Evolutionary conservation across 2,329 filamentous ascomycete species (phyloP), one percentile per base, ranked within the genome.

Genomic region (Dactylellina parvicollis): DNA sequence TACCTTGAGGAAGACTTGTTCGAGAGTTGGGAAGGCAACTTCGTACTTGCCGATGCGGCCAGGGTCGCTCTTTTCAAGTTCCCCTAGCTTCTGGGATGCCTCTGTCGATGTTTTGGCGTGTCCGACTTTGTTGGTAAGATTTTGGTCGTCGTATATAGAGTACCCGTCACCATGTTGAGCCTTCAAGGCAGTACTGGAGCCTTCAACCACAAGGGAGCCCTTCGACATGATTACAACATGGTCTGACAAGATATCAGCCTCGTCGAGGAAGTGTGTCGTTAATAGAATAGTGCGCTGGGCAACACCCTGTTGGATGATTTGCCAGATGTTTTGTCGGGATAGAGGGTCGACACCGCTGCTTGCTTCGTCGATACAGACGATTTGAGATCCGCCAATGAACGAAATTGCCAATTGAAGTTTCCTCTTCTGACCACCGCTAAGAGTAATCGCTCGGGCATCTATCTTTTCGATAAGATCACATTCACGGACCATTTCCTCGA

Each of bases 401-500:
- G 96, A 96, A 88, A 96, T 94, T 4, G 92, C 92, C 3, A 97
- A 84, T 80, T 97, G 93, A 7, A 96, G 84, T 80, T 97, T 97
- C 57, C 93, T 85, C 82, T 96, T 96, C 80, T 97, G 93, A 0
- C 93, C 93, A 12, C 93, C 93, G 1, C 92, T 96, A 0, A 97
- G 83, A 0, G 92, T 96, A 78, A 87, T 88, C 0, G 92, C 87
- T 73, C 85, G 84, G 0, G 92, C 90, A 32, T 87, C 86, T 40
- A 88, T 83, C 81, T 97, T 97, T 56, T 87, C 84, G 20, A 85
- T 85, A 1, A 97, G 85, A 79, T 96, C 94, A 75, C 95, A 88
- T 0, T 88, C 85, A 3, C 82, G 81, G 57, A 95, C 88, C 1
- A 96, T 84, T 9, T 87, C 82, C 20, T 83, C 80, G 18, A 91